These are phyloP conservation scores for Macrolepiota dolichaula DNA, from an alignment of 768 basidiomycete genomes.

Conservation along the genomic window DNA sequence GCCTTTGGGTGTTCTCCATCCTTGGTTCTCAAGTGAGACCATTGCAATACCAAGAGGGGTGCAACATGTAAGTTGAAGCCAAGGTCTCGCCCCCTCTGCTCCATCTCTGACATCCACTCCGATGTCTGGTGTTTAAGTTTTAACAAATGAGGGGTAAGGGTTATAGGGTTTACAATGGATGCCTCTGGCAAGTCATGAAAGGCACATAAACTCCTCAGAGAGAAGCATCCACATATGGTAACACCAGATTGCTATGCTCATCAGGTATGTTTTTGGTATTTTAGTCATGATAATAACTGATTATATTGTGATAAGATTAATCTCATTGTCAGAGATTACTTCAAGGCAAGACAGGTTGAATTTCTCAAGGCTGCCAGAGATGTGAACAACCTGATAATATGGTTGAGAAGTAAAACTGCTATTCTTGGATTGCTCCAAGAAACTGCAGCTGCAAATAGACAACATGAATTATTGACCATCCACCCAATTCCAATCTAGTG, in stretches of 20 bases:
- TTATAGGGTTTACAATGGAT: background rate
- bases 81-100: no score
- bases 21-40: no score
- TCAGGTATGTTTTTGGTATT: background rate
- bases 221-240: background rate
- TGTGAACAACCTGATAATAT: background rate
- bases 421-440: background rate
- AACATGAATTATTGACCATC: background rate
- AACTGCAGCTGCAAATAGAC: background rate
- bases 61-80: no score
- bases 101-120: no score
- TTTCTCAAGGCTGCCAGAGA: background rate
- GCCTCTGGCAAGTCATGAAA: background rate
- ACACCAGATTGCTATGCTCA: background rate
- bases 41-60: no score
- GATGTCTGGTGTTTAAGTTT: no score
- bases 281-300: background rate
- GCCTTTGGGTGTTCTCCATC: no score
- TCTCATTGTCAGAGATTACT: background rate
- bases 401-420: background rate
- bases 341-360: background rate
- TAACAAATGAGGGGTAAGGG: no score
- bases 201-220: no score
- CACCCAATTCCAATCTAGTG: background rate
- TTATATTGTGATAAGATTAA: background rate